Conservation (phyloP, 139 green algal genomes). For the Closterium sp. region DNA sequence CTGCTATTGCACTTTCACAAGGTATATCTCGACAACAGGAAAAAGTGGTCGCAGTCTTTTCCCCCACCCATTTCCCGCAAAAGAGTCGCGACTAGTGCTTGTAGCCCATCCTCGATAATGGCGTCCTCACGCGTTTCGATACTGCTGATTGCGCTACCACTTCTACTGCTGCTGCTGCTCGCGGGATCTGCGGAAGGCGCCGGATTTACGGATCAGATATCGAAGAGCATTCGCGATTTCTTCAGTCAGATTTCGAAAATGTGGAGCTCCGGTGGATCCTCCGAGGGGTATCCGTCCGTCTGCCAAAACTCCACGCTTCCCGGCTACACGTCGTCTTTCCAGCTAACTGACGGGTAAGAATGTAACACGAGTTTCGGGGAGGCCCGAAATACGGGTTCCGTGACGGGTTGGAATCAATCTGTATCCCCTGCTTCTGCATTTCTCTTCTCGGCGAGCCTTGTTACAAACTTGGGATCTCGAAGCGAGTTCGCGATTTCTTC, state of each 20-base stretch:
- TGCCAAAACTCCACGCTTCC: not conserved
- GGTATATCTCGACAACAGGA: no score
- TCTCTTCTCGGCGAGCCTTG: no score
- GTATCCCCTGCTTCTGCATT: no score
- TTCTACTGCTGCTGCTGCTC: not conserved
- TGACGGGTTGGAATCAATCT: no score
- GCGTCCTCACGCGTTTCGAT: not conserved
- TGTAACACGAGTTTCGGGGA: no score
- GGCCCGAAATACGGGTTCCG: no score
- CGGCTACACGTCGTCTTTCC: not conserved
- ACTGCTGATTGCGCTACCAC: not conserved
- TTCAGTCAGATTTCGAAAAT: not conserved
- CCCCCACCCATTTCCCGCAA: no score
- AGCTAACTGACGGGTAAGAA: not conserved
- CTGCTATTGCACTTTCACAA: no score
- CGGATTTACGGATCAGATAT: not conserved
- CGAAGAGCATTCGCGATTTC: not conserved
- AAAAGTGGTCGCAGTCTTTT: no score
- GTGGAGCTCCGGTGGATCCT: not conserved
- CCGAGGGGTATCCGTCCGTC: not conserved
- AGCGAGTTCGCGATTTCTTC: not conserved
- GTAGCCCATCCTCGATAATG: not conserved
- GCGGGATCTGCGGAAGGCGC: not conserved
- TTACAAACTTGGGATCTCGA: no score
- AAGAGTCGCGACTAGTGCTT: not conserved